Evolutionary conservation across 2,329 filamentous ascomycete species (phyloP).

Genomic region (Fusarium denticulatum): DNA sequence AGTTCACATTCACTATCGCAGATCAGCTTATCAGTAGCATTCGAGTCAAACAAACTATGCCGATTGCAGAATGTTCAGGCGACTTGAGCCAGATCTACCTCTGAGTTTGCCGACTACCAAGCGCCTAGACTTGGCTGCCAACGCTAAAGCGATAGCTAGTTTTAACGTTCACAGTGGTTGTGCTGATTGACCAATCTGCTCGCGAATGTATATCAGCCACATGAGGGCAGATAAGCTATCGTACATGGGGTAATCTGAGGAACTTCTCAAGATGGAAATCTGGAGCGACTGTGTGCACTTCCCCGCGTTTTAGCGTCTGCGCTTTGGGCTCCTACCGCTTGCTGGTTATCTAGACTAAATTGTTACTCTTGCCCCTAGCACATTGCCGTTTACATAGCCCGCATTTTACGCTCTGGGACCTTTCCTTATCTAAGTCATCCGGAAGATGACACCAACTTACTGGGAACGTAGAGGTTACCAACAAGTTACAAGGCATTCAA

Average conservation of each 20-base stretch:
- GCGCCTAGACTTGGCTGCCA: neutral
- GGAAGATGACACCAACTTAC: neutral
- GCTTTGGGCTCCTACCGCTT: neutral
- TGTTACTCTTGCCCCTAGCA: neutral
- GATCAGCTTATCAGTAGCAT: neutral
- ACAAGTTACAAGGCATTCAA: neutral
- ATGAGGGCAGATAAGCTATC: neutral
- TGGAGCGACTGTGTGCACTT: neutral
- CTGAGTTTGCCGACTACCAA: neutral
- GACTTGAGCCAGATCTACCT: neutral
- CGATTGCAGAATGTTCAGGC: neutral
- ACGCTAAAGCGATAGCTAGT: neutral
- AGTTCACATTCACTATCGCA: neutral
- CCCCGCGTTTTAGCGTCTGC: neutral
- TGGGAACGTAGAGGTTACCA: fast-evolving
- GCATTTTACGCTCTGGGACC: neutral
- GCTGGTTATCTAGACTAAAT: neutral
- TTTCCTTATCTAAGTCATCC: neutral
- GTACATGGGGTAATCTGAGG: neutral
- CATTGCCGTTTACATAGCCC: fast-evolving
- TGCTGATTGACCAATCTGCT: neutral
- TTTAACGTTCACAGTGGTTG: neutral
- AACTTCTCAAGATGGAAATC: neutral
- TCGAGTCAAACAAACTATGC: neutral
- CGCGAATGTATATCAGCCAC: neutral